Conservation (phyloP, 208 protist genomes). For the Tritrichomonas musculus region DNA sequence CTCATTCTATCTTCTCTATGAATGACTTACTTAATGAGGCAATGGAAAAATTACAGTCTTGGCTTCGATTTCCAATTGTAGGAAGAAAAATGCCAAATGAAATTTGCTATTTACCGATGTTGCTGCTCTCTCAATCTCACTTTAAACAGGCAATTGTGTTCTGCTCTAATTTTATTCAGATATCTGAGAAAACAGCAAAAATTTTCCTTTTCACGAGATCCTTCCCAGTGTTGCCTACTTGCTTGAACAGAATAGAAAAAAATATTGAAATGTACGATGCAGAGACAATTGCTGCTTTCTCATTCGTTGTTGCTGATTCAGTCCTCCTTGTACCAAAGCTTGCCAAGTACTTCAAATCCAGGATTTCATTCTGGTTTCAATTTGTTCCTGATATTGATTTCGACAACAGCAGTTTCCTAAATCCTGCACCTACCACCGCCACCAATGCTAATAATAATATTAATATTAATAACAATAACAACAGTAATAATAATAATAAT, state of each 20-base stretch:
- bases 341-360: neutral
- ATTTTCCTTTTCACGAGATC: neutral
- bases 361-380: neutral
- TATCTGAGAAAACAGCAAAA: neutral
- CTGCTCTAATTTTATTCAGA: neutral
- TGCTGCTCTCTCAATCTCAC: neutral
- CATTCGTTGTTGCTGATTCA: neutral
- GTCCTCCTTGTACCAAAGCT: neutral
- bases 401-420: too few species aligned
- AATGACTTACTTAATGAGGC: neutral
- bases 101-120: neutral
- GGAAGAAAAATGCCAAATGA: neutral
- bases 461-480: too few species aligned
- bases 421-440: too few species aligned
- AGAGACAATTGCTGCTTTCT: neutral
- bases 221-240: neutral
- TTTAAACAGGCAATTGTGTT: neutral
- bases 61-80: neutral
- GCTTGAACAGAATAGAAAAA: neutral
- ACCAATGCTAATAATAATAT: too few species aligned
- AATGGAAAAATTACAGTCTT: neutral
- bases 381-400: too few species aligned
- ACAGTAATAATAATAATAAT: too few species aligned
- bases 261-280: neutral
- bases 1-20: neutral